Percentiles rank a stretch among this genome's conserved stretches.
Evolutionary conservation across 192 early-diverging fungal genomes (phyloP).

Genomic region (Funneliformis mosseae): DNA sequence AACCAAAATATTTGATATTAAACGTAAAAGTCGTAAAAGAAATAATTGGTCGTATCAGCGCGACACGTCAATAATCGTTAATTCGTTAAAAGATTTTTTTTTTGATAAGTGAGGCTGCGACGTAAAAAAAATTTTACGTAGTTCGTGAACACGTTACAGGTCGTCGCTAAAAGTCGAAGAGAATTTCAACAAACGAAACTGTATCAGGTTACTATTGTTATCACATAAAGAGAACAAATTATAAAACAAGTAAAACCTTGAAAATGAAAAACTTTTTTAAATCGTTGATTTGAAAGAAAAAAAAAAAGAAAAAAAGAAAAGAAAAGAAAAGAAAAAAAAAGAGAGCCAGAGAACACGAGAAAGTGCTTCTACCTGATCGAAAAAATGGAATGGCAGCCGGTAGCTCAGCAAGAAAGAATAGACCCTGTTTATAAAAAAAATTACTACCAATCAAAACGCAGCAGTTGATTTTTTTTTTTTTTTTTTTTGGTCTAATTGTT

Average conservation of each 20-base stretch:
- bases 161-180: not conserved
- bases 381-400: constrained; percentile 19
- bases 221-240: not conserved
- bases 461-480: not conserved
- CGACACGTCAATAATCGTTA: not conserved
- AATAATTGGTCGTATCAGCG: not conserved
- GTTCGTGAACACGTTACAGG: not conserved
- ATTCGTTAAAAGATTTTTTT: not conserved
- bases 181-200: not conserved
- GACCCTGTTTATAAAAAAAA: constrained; percentile 9
- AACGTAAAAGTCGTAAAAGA: not conserved
- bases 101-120: not conserved
- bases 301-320: not conserved
- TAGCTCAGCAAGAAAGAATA: not conserved
- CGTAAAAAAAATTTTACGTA: not conserved
- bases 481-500: not conserved
- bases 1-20: not conserved
- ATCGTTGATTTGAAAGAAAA: not conserved
- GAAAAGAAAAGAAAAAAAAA: constrained; percentile 7
- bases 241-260: not conserved
- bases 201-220: not conserved
- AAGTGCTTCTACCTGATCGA: constrained; percentile 18
- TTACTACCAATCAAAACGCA: not conserved
- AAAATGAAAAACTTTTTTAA: not conserved
- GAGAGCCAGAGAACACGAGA: constrained; percentile 13